Conservation (phyloP, 176 grass and related monocot genomes). For the Oryza glaberrima region DNA sequence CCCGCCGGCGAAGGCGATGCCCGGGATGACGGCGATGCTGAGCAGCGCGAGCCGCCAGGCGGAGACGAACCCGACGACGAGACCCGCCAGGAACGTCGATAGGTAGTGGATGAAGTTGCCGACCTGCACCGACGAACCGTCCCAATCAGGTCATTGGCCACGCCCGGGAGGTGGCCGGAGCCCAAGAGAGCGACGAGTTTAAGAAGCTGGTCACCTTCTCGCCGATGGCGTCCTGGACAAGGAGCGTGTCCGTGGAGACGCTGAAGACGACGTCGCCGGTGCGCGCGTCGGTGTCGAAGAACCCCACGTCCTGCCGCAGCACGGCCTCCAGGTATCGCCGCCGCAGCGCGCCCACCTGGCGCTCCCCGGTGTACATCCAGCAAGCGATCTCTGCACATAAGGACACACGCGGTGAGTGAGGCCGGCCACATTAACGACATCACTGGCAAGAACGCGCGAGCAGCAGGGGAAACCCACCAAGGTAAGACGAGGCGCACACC, state of each 20-base stretch:
- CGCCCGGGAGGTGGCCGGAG: not conserved
- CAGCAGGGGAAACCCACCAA: conserved; percentile 54
- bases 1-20: conserved; percentile 86
- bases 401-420: not conserved
- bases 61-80: conserved; percentile 82
- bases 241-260: conserved; percentile 85
- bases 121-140: conserved; percentile 44
- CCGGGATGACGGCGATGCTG: conserved; percentile 84
- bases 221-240: conserved; percentile 97
- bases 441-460: not conserved
- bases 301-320: conserved; percentile 87
- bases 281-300: conserved; percentile 94
- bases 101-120: conserved; percentile 99
- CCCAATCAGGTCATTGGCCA: not conserved
- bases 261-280: conserved; percentile 91
- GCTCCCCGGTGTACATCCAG: conserved; percentile 99
- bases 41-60: conserved; percentile 89
- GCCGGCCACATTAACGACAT: not conserved
- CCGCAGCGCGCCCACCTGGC: conserved; percentile 80
- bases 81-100: conserved; percentile 84
- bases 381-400: conserved; percentile 82
- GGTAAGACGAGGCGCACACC: conserved; percentile 90
- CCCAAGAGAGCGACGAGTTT: too few species aligned
- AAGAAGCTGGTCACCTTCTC: conserved; percentile 65
- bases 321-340: conserved; percentile 82